phyloP scores from a whole-genome alignment of 257 asterid genomes.

The Solanum chilense region DNA sequence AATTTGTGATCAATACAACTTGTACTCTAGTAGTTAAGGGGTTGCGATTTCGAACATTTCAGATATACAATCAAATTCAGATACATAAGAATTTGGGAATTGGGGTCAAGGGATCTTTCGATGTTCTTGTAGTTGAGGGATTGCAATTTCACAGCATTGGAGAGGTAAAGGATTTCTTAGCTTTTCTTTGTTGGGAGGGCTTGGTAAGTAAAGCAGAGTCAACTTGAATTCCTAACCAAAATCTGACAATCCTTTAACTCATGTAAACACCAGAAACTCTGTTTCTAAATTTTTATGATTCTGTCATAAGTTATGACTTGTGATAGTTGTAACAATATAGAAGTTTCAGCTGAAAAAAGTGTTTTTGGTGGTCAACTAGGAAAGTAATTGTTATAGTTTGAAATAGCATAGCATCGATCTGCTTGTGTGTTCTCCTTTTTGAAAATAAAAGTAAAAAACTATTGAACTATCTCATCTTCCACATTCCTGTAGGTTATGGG shows the following conservation, averaged over 20 bases:
- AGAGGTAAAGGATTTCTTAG: not conserved
- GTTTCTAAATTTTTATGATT: not conserved
- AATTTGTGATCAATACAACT: not conserved
- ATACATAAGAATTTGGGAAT: too few relatives aligned
- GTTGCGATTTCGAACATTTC: not conserved
- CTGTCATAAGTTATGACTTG: not conserved
- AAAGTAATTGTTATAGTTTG: not conserved
- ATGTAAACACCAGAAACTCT: not conserved
- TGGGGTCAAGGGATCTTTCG: not conserved
- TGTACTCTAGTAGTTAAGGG: not conserved
- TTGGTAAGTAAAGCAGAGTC: not conserved
- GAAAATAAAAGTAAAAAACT: not conserved
- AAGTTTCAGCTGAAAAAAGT: too few relatives aligned
- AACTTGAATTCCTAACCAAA: not conserved
- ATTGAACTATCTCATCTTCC: not conserved
- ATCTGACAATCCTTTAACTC: not conserved
- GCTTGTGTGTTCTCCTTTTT: not conserved
- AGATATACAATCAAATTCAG: not conserved
- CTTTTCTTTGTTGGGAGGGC: not conserved
- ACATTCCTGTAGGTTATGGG: conserved; percentile 12
- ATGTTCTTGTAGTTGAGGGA: not conserved
- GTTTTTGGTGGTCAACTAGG: not conserved
- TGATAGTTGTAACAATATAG: not conserved
- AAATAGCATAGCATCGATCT: not conserved
- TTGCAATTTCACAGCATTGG: not conserved